These are phyloP conservation scores for Pestalotiopsis sp. DNA, from an alignment of 2,329 filamentous ascomycete genomes.

Conservation along the genomic window DNA sequence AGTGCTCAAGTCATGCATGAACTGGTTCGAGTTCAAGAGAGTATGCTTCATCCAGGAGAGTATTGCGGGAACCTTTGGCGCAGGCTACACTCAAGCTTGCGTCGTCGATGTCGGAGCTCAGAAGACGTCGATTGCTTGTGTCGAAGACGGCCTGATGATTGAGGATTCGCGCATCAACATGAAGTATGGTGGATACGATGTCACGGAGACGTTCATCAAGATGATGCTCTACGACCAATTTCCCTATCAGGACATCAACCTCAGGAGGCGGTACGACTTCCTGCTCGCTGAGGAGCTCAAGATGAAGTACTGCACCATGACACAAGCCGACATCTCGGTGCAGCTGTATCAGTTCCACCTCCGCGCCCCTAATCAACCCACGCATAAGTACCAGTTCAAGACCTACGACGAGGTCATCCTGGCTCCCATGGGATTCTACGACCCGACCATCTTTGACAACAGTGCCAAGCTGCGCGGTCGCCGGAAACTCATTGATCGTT, in stretches of 20 bases:
- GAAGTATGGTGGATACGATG: slow-evolving; percentile 90
- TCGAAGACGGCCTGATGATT: slow-evolving; percentile 92
- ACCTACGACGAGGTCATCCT: slow-evolving; percentile 95
- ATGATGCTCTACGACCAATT: slow-evolving; percentile 98
- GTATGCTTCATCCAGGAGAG: slow-evolving; percentile 97
- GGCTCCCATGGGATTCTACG: slow-evolving; percentile 94
- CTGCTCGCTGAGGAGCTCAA: slow-evolving; percentile 94
- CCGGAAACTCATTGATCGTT: slow-evolving; percentile 80
- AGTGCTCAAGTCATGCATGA: slow-evolving; percentile 81
- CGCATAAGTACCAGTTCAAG: slow-evolving; percentile 93
- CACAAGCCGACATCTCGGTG: slow-evolving; percentile 85
- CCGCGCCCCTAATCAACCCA: slow-evolving; percentile 84
- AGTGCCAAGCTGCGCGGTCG: slow-evolving; percentile 77
- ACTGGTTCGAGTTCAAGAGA: slow-evolving; percentile 84
- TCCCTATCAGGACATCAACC: slow-evolving; percentile 92
- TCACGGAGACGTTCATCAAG: slow-evolving; percentile 92
- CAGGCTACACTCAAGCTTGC: slow-evolving; percentile 90
- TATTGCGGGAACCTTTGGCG: slow-evolving; percentile 90
- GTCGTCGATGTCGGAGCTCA: slow-evolving; percentile 96
- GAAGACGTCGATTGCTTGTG: slow-evolving; percentile 95
- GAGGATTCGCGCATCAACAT: slow-evolving; percentile 95
- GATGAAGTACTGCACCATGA: slow-evolving; percentile 88
- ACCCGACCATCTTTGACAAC: slow-evolving; percentile 85
- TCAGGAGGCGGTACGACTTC: slow-evolving; percentile 88
- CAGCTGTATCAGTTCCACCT: slow-evolving; percentile 90